Evolutionary conservation across 1,284 basidiomycete species (phyloP).

Genomic region (Austroboletus niveus): DNA sequence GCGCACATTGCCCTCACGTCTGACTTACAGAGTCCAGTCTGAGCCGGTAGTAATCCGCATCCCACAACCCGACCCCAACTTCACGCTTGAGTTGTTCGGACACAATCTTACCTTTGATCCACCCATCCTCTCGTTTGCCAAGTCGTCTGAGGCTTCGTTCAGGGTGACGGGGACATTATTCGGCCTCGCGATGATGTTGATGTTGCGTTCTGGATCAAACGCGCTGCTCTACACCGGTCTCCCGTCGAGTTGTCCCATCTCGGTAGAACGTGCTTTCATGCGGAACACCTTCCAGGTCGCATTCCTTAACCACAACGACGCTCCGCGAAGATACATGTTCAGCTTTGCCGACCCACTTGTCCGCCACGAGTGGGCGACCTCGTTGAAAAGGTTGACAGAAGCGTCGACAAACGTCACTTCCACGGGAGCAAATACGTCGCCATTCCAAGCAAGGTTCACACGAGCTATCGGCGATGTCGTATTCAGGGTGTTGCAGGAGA

Average conservation of each 20-base stretch:
- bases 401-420: slow-evolving; percentile 37
- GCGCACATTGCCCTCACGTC: slow-evolving; percentile 67
- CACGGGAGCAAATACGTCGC: slow-evolving; percentile 33
- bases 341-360: slow-evolving; percentile 78
- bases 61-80: slow-evolving; percentile 73
- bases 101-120: slow-evolving; percentile 87
- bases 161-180: slow-evolving; percentile 79
- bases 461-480: slow-evolving; percentile 70
- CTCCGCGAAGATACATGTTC: slow-evolving; percentile 89
- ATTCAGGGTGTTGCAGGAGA: slow-evolving; percentile 82
- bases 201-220: slow-evolving; percentile 77
- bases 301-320: slow-evolving; percentile 69
- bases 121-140: slow-evolving; percentile 72
- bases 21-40: slow-evolving; percentile 84
- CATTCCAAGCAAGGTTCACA: slow-evolving; percentile 46
- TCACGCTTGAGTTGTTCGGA: slow-evolving; percentile 80
- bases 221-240: slow-evolving; percentile 79
- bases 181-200: slow-evolving; percentile 78
- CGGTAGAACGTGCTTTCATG: slow-evolving; percentile 91
- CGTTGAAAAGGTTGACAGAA: slow-evolving; percentile 67
- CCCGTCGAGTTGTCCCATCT: slow-evolving; percentile 71
- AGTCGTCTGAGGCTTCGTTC: slow-evolving; percentile 80
- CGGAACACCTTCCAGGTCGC: slow-evolving; percentile 89
- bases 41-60: slow-evolving; percentile 83
- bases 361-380: slow-evolving; percentile 71